A percentile compares a stretch with the other conserved stretches of the same genome.
Conservation (phyloP, 495 filamentous ascomycete species). For the Podospora pseudopauciseta region DNA sequence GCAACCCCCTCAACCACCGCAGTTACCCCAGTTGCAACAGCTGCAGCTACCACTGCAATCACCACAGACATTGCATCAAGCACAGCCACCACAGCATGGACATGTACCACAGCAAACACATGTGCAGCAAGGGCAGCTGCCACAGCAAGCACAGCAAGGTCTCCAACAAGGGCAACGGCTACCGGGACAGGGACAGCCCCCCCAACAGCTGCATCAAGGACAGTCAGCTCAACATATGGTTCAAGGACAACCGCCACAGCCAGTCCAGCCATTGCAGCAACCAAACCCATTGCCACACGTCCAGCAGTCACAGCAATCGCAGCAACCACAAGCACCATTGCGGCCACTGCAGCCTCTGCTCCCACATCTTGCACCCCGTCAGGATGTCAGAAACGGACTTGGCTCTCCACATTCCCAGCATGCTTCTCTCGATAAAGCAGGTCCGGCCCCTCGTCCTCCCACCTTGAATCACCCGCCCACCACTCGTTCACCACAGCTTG, state of each 20-base stretch:
- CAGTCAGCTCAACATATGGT: background rate
- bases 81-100: background rate
- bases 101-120: background rate
- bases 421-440: background rate
- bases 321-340: conserved; percentile 15
- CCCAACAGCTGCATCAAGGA: background rate
- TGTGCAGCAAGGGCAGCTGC: background rate
- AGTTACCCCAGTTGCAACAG: conserved; percentile 10
- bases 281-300: background rate
- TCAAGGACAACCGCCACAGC: background rate
- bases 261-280: background rate
- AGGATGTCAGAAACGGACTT: conserved; percentile 13
- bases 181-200: background rate
- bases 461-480: conserved; percentile 16
- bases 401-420: conserved; percentile 8
- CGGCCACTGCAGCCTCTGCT: conserved; percentile 18
- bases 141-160: conserved; percentile 17
- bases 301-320: conserved; percentile 9
- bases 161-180: conserved; percentile 4
- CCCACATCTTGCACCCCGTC: conserved; percentile 12
- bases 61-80: background rate
- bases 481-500: conserved; percentile 15
- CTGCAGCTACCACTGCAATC: conserved; percentile 1
- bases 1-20: conserved; percentile 11
- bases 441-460: conserved; percentile 4